Conservation (phyloP, 768 basidiomycete genomes). For the Lactifluus hygrophoroides region DNA sequence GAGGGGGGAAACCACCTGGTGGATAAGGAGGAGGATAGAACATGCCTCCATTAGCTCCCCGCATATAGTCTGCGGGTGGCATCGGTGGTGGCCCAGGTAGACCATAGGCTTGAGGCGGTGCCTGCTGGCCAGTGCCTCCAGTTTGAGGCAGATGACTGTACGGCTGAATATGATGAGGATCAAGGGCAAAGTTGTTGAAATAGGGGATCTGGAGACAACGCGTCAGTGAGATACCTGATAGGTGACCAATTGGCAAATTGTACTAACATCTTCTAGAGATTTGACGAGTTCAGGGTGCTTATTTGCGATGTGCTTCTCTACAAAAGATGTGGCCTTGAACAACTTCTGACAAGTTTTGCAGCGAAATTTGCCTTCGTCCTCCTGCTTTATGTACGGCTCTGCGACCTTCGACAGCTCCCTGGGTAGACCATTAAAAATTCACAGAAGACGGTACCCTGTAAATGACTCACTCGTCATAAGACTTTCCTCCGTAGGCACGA, state of each 20-base stretch:
- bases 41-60: conserved; percentile 19
- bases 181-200: conserved; percentile 94
- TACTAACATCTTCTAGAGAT: conserved; percentile 71
- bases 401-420: conserved; percentile 79
- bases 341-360: conserved; percentile 96
- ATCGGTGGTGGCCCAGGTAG: conserved; percentile 50
- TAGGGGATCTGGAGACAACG: conserved; percentile 55
- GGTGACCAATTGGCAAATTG: neutral
- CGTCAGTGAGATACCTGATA: conserved; percentile 16
- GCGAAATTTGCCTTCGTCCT: conserved; percentile 94
- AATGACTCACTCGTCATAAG: conserved; percentile 71
- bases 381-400: conserved; percentile 80
- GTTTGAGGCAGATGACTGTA: conserved; percentile 69
- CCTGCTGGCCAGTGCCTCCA: conserved; percentile 57
- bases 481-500: conserved; percentile 82
- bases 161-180: conserved; percentile 87
- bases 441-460: neutral
- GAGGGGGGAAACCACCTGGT: conserved; percentile 31
- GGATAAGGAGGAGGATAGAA: conserved; percentile 36
- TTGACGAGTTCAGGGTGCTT: conserved; percentile 87
- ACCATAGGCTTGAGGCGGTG: conserved; percentile 81
- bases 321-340: conserved; percentile 94
- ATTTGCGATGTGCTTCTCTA: conserved; percentile 94
- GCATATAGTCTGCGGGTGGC: conserved; percentile 27
- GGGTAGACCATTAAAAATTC: conserved; percentile 15